Evolutionary conservation across 352 stramenopile genomes (phyloP), one percentile per base, ranked within the genome.

Genomic region (Phytophthora europaea): DNA sequence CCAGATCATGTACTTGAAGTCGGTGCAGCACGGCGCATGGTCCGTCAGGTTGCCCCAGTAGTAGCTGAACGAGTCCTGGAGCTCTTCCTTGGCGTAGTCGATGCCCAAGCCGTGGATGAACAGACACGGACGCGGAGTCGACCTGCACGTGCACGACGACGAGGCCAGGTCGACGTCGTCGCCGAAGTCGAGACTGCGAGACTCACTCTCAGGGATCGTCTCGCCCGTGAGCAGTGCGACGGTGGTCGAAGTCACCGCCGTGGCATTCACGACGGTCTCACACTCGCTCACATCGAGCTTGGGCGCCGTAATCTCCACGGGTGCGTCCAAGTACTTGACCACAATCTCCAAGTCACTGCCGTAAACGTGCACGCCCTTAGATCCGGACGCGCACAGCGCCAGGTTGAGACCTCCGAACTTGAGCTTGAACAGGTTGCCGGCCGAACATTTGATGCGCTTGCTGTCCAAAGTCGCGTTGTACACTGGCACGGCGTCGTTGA

Each of bases 21-120:
- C 74, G 5, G 72, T 82, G 47, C 81, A 89, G 67, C 81, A 89
- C n/a, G 80, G 82, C 5, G 82, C 80, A 23, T 80, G 68, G 12
- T 80, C 72, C 1, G 72, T 66, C 22, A 87, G 38, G 51, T 83
- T 77, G 6, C 79, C 81, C 68, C 80, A 85, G 47, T 84, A 85
- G 26, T 62, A 68, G 7, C 18, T 53, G 7, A 81, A 78, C 18
- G 76, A 71, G n/a, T 83, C 66, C 34, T 82, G 72, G 0, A 84
- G 52, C 13, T 61, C 48, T 1, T 13, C 33, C 59, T 82, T 48
- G 9, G 69, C 56, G 20, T 65, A 68, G 34, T 71, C 43, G 15
- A 79, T 56, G 6, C 79, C 81, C 16, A 85, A 40, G 6, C 79
- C 81, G 47, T 88, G 79, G 33, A 86, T 76, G 52, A 88, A 86